Base-by-base conservation (phyloP, 371 early-diverging fungal genomes). In the Mucor circinelloides region DNA sequence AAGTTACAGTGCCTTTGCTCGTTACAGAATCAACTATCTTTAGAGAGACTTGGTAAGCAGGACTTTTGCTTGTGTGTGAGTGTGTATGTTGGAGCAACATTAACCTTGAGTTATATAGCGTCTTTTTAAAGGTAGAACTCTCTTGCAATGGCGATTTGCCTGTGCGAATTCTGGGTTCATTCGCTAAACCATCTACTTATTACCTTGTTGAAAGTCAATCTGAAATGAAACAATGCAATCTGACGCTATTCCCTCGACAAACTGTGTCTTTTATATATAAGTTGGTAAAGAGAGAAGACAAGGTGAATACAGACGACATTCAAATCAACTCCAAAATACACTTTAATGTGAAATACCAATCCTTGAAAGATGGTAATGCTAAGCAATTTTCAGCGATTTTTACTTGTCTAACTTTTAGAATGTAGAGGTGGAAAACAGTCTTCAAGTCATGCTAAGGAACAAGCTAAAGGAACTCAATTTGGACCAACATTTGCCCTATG, bases 231-330 rank as follows among this genome's bases (percentile, higher is more conserved):
- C 59, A 81, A 21, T 85, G 87, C 60, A 81, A 86, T 69, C 70
- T 86, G 87, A 89, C 83, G 6, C 54, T 89, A 4, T 88, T 89
- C 65, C 88, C 87, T n/a, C 78, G 81, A 42, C 89, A 88, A 64
- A 78, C 80, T 0, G 82, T 88, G 0, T 83, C 85, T 3, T 89
- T 88, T 76, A 81, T 89, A 21, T 89, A 88, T 60, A 89, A 85
- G 64, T 68, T 89, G n/a, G 72, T 85, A 6, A 85, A 85, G 46
- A 77, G 79, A 58, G 64, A 66, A 44, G 71, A 70, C 55, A 44
- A 52, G 42, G 36, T 28, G 31, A 55, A 65, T 1, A 38, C 56
- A 54, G 55, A 67, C 21, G 74, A 68, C 57, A 13, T 60, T 50
- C 30, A 62, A 10, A 63, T 80, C 2, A 69, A 70, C n/a, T 74